Percentiles rank a stretch among this genome's conserved stretches.
Evolutionary conservation across 176 grass and related monocot species (phyloP).

Genomic region (Zizania latifolia): DNA sequence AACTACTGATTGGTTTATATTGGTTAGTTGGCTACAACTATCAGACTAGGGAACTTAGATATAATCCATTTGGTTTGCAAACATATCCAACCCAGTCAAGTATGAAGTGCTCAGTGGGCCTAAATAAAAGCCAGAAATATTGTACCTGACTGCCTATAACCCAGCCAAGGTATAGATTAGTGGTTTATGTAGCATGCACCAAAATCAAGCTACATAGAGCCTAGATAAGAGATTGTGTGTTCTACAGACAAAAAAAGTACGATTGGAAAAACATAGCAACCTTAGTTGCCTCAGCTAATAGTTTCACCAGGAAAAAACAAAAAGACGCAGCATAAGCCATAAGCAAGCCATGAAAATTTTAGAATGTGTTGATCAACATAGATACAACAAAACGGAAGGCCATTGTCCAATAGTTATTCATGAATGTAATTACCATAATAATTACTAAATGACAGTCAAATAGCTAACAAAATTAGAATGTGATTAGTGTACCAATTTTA

Average conservation of each 20-base stretch:
- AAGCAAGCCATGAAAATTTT: background rate
- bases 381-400: background rate
- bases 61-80: background rate
- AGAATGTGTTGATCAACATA: background rate
- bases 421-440: background rate
- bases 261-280: background rate
- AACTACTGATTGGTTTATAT: background rate
- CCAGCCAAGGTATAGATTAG: background rate
- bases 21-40: background rate
- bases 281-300: background rate
- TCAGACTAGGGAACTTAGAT: background rate
- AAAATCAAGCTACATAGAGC: background rate
- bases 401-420: background rate
- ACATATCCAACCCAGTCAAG: background rate
- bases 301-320: background rate
- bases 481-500: background rate
- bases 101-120: background rate
- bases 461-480: background rate
- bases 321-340: background rate
- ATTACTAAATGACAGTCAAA: background rate
- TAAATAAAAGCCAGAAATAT: background rate
- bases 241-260: background rate
- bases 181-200: background rate
- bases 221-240: background rate
- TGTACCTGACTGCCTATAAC: background rate